Base-by-base conservation (phyloP, 2,329 filamentous ascomycete species). In the Emmonsiellopsis sp. region DNA sequence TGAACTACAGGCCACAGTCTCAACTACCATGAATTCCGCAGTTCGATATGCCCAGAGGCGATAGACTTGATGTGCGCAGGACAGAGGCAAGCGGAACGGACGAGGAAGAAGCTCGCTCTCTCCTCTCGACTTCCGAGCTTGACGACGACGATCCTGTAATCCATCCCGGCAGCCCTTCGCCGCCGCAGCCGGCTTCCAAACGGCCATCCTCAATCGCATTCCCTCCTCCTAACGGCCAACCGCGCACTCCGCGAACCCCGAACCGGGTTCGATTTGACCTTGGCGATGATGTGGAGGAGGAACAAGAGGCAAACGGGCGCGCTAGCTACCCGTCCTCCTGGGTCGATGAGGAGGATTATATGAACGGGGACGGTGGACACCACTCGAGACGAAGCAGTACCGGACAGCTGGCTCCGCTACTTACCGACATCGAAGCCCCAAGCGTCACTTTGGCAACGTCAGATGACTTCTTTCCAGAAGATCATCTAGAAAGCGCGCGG, bases 351-450 rank as follows among this genome's bases (percentile, higher is more conserved):
- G 81, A 84, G 58, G 82, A 86, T 63, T 84, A 81, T 61, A 66
- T 83, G 63, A 66, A 72, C 38, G 69, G 20, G 20, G 20, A 70
- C 30, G 69, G 76, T 51, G 62, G 63, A 50, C 61, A 61, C 30
- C 67, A 70, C 42, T 61, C 64, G 35, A 61, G 66, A 52, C 62
- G 71, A 51, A 69, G 74, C 47, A 67, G 70, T 49, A 65, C 63
- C 52, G 74, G 74, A 26, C 80, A 82, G 60, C 69, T 77, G 55
- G 74, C 81, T 55, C 89, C 89, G 52, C 79, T 95, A 51, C 77
- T 95, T 58, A 93, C 88, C 7, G 83, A 84, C 58, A 89, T 94
- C 58, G 87, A 93, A 70, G 88, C 88, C 0, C 90, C 91, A 1
- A 87, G 86, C 57, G 79, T 87, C 46, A 84, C 88, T 9, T 73